Base-by-base conservation (phyloP, 768 basidiomycete species). In the Phlegmacium glaucopus region DNA sequence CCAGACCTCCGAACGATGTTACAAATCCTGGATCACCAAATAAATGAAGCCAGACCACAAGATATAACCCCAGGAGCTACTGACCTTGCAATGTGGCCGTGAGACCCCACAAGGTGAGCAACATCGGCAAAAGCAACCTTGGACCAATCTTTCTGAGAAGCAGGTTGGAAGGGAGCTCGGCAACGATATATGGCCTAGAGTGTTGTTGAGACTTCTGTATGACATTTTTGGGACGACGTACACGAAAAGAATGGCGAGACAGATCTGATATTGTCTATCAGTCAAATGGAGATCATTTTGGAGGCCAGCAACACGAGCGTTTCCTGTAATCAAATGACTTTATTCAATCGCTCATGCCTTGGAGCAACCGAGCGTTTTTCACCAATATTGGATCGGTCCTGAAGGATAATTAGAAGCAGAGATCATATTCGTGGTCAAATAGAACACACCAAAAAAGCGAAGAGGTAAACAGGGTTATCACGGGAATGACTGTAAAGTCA, bases 81-180 rank as follows among this genome's bases (percentile, higher is more conserved):
- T n/a, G n/a, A 34, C 32, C 32, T 64, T 80, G 77, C 30, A 72
- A 62, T 9, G 73, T 66, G 25, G 71, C 65, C 13, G 74, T 68
- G 7, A 78, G 43, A 25, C 80, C 80, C 79, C 80, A 83, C 4
- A 66, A 40, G 1, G 69, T 71, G 22, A 80, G 65, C 52, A 80
- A 66, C 3, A 69, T 49, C 1, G 80, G 79, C 47, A 82, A 70
- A 45, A 77, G 61, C 29, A 70, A 52, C 34, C 74, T 67, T 0
- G 80, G 75, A 0, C 80, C 80, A 16, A 80, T 55, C 44, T 54
- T 65, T 41, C 60, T 58, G 9, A 79, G 61, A 13, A 76, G 49
- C 29, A 79, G 50, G 45, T 77, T 78, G 1, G 76, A 66, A 4
- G 78, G 78, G 9, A 80, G 59, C 48, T 80, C 79, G 7, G 74